Evolutionary conservation across 2,329 filamentous ascomycete genomes (phyloP).

Genomic region (Pezicula radicicola): DNA sequence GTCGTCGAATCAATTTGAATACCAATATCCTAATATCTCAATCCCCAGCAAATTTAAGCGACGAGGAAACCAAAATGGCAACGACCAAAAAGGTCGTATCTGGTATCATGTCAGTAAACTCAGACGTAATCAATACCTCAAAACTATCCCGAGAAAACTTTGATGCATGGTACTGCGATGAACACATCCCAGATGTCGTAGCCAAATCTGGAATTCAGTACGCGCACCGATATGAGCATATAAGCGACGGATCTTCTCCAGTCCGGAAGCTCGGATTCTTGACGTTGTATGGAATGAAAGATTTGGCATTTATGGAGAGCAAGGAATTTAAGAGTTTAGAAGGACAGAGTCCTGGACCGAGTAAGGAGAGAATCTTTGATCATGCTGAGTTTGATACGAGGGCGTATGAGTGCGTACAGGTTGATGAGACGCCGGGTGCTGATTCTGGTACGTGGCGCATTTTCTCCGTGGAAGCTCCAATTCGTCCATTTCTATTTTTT

Average conservation of each 20-base stretch:
- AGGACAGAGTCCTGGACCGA: background rate
- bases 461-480: background rate
- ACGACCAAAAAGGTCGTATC: background rate
- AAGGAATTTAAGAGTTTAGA: background rate
- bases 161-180: background rate
- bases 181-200: background rate
- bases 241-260: background rate
- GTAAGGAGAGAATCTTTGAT: background rate
- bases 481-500: background rate
- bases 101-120: background rate
- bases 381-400: background rate
- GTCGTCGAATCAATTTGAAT: background rate
- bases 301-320: background rate
- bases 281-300: background rate
- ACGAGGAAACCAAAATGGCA: background rate
- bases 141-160: background rate
- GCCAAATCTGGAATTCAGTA: background rate
- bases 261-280: background rate
- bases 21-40: background rate
- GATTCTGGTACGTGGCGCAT: background rate
- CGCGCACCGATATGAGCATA: background rate
- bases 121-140: background rate
- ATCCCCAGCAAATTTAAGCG: background rate
- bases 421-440: background rate
- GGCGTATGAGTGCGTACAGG: background rate